These are phyloP conservation scores for Gilbertella persicaria DNA, from an alignment of 371 early-diverging fungal genomes.

Conservation along the genomic window DNA sequence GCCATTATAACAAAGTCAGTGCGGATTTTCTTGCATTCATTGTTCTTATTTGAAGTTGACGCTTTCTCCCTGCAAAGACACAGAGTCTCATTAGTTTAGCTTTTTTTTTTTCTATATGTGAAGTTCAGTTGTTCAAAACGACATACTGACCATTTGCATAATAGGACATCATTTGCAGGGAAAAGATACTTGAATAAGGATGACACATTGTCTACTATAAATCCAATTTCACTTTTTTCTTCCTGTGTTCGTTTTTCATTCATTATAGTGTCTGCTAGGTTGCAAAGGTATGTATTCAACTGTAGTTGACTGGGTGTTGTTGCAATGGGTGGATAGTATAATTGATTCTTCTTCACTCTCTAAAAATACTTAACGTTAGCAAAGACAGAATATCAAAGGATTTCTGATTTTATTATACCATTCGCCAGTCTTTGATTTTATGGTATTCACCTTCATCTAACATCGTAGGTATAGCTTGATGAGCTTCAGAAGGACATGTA, in stretches of 20 bases:
- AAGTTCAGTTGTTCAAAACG: constrained; percentile 13
- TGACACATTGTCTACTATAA: constrained; percentile 15
- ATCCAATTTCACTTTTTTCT: constrained; percentile 17
- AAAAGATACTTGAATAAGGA: constrained; percentile 12
- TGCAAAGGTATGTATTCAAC: constrained; percentile 18
- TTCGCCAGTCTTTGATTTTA: constrained; percentile 15
- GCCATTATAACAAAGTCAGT: constrained; percentile 1
- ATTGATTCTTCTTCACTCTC: constrained; percentile 12
- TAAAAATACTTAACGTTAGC: constrained; percentile 3
- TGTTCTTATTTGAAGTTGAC: not conserved
- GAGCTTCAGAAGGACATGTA: not conserved
- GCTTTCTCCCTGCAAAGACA: not conserved
- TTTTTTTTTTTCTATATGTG: constrained; percentile 10
- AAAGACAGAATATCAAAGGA: constrained; percentile 12
- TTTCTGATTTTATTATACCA: constrained; percentile 17
- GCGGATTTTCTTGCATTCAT: not conserved
- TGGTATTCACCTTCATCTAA: constrained; percentile 8
- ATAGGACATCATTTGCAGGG: constrained; percentile 12
- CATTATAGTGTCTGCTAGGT: constrained; percentile 15
- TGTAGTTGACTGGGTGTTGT: constrained; percentile 13
- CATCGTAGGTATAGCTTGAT: constrained; percentile 8
- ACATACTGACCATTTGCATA: constrained; percentile 16
- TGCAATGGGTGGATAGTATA: constrained; percentile 16
- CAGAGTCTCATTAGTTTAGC: constrained; percentile 3
- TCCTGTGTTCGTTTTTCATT: constrained; percentile 12